Base-by-base conservation (phyloP, 345 rosid species). In the Citrus inodora region DNA sequence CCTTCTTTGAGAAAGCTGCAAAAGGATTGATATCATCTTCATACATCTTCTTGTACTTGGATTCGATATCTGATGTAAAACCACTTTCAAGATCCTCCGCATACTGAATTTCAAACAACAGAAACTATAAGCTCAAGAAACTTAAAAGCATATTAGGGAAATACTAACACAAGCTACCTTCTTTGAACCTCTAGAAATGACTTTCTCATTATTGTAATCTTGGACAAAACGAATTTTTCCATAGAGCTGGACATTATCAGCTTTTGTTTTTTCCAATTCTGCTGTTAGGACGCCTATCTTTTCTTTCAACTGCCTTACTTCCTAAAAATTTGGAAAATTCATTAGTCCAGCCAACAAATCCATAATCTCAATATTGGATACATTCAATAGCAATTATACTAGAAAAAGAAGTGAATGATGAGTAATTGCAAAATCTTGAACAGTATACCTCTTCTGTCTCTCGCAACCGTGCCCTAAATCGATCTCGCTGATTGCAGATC, bases 1-100 rank as follows among this genome's bases (percentile, higher is more conserved):
- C 98, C 98, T 92, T 96, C 84, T 89, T 94, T 24, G 99, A 96
- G 88, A 94, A 96, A 65, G 99, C 99, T 28, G 98, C 98, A 82
- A 96, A 96, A 32, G 99, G 98, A 87, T 96, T 96, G 72, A 96
- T 94, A 83, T 92, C 99, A 81, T 96, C 98, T 80, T 94, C 98
- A 37, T 96, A 96, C 78, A 96, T 94, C 89, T 96, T 96, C 89
- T 94, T 94, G 94, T 94, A 94, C 88, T 94, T 94, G 28, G 98
- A 96, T 85, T 96, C 99, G 25, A 92, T 89, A 87, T 96, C 98
- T 21, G 98, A 96, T 80, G 84, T 82, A 82, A 96, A 92, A 32
- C 99, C 99, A 83, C 97, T 86, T 89, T 96, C 99, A 71, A 90
- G 86, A 90, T 96, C 99, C 85, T 90, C 98, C 4, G 87, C 89